Percentiles rank a stretch among this genome's conserved stretches.
Evolutionary conservation across 2,329 filamentous ascomycete species (phyloP).

Genomic region (Hymenoscyphus fructigenus): DNA sequence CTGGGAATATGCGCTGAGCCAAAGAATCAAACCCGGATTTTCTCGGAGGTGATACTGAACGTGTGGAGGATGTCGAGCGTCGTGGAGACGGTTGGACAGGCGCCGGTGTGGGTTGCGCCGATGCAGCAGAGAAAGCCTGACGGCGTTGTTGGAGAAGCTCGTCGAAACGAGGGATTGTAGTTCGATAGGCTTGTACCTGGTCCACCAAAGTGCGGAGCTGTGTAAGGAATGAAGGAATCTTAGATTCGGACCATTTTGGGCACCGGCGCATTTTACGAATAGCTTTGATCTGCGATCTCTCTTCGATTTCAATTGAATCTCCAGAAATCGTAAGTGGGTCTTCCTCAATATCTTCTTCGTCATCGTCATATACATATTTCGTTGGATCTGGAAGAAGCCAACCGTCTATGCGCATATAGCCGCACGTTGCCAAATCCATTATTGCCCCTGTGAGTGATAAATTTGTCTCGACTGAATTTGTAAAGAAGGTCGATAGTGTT

Average conservation of each 20-base stretch:
- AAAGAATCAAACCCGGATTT: constrained; percentile 59
- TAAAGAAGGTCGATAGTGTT: constrained; percentile 76
- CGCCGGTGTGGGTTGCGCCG: constrained; percentile 35
- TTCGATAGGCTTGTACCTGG: constrained; percentile 62
- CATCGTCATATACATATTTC: constrained; percentile 57
- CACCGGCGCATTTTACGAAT: constrained; percentile 53
- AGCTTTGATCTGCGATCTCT: constrained; percentile 46
- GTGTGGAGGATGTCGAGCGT: constrained; percentile 45
- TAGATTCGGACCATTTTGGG: constrained; percentile 52
- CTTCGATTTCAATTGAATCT: constrained; percentile 37
- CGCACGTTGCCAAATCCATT: constrained; percentile 79
- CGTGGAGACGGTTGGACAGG: constrained; percentile 41
- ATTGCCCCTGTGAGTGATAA: constrained; percentile 82
- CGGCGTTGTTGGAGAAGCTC: constrained; percentile 66
- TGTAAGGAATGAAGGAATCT: constrained; percentile 53
- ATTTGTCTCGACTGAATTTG: constrained; percentile 90
- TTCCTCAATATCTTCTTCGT: constrained; percentile 42
- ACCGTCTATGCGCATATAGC: constrained; percentile 81
- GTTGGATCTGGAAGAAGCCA: constrained; percentile 79
- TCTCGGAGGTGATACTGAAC: constrained; percentile 51
- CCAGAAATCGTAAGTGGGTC: constrained; percentile 35
- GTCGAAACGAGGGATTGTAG: constrained; percentile 69
- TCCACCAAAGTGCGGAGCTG: constrained; percentile 60
- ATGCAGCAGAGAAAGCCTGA: constrained; percentile 62
- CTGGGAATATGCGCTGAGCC: constrained; percentile 61